Conservation (phyloP, 176 grass and related monocot genomes). For the Ensete ventricosum region DNA sequence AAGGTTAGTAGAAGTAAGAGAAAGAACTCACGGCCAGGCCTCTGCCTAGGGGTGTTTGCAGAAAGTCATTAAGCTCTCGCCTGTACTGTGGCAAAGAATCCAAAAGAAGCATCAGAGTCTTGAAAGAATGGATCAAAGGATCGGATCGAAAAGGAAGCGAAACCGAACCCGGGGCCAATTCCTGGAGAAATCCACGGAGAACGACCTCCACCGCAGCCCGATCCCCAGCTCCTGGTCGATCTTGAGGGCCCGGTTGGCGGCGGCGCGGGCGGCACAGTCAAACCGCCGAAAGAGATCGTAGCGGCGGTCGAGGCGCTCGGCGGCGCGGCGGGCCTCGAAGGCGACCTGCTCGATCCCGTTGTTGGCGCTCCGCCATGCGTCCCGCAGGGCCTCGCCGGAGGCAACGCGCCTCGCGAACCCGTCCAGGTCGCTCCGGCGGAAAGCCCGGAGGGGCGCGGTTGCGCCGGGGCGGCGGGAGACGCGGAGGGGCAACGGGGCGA, state of each 20-base stretch:
- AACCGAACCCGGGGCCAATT: conserved; percentile 78
- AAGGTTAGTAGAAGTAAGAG: too few species aligned
- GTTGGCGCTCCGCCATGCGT: conserved; percentile 78
- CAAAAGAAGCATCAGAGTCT: conserved; percentile 5
- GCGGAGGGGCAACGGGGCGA: not conserved
- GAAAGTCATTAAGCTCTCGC: conserved; percentile 52
- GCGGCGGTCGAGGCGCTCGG: conserved; percentile 40
- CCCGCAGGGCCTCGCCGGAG: conserved; percentile 32
- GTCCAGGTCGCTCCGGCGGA: conserved; percentile 55
- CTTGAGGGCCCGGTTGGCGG: conserved; percentile 37
- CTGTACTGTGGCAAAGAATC: conserved; percentile 53
- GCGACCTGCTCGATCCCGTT: conserved; percentile 59
- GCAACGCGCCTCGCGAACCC: conserved; percentile 47
- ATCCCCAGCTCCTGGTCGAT: conserved; percentile 79
- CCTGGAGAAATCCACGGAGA: conserved; percentile 77
- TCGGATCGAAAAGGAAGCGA: not conserved
- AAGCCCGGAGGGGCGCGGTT: conserved; percentile 38
- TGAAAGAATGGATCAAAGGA: not conserved
- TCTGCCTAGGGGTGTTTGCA: conserved; percentile 66
- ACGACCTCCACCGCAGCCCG: conserved; percentile 60
- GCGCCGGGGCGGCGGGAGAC: not conserved
- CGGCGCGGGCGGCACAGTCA: conserved; percentile 45
- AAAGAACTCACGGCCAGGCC: conserved; percentile 51
- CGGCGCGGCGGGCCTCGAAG: conserved; percentile 60
- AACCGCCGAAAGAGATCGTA: conserved; percentile 49